phyloP scores from a whole-genome alignment of 1,284 basidiomycete species.

The Neonothopanus nambi region DNA sequence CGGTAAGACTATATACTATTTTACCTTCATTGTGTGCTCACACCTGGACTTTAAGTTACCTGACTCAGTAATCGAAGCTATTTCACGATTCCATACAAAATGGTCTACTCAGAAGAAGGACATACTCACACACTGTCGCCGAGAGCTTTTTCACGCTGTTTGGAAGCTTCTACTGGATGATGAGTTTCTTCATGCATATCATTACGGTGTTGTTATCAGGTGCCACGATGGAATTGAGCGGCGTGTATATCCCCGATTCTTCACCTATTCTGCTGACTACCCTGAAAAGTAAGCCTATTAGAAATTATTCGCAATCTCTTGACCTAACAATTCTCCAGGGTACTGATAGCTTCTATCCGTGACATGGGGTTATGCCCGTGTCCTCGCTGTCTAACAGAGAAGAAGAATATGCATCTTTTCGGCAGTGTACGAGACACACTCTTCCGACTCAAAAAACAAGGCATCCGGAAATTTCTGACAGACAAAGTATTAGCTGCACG shows the following conservation, averaged over 20 bases:
- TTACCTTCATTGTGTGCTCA: too few species aligned
- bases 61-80: too few species aligned
- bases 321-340: conserved; percentile 16
- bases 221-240: conserved; percentile 25
- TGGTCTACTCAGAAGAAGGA: conserved; percentile 1
- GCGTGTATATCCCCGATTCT: conserved; percentile 27
- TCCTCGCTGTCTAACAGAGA: conserved; percentile 26
- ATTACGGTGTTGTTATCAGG: conserved; percentile 28
- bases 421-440: conserved; percentile 1
- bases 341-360: conserved; percentile 28
- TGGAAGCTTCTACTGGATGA: conserved; percentile 26
- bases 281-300: conserved; percentile 31
- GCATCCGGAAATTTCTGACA: background rate
- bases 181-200: conserved; percentile 28
- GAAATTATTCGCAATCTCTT: background rate
- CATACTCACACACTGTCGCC: conserved; percentile 25
- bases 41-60: too few species aligned
- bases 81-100: background rate
- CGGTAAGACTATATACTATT: too few species aligned
- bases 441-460: background rate
- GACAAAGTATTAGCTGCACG: conserved; percentile 13
- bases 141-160: conserved; percentile 29
- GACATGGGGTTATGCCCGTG: conserved; percentile 31
- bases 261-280: conserved; percentile 34
- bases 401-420: conserved; percentile 19